Conservation (phyloP, 202 grass and related monocot species). For the Digitaria exilis region DNA sequence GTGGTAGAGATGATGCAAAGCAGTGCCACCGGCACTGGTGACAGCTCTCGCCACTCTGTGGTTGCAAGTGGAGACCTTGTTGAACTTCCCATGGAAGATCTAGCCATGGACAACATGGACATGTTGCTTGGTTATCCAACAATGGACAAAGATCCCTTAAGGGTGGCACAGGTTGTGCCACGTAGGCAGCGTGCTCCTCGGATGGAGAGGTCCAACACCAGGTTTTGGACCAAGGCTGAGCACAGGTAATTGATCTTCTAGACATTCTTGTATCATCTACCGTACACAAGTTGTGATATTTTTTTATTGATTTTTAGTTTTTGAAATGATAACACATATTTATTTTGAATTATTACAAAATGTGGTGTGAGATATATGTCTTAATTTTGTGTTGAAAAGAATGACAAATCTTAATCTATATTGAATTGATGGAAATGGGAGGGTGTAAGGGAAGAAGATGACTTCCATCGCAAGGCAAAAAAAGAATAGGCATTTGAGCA, state of each 20-base stretch:
- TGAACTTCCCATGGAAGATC: not conserved
- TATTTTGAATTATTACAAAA: not conserved
- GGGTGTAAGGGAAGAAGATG: not conserved
- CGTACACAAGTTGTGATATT: not conserved
- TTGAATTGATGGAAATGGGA: not conserved
- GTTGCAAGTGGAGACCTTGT: fast-evolving
- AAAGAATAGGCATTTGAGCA: not conserved
- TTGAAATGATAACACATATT: not conserved
- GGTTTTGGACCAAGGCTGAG: conserved; percentile 21
- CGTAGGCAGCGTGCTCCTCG: not conserved
- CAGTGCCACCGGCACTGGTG: not conserved
- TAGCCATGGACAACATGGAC: not conserved
- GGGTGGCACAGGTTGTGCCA: not conserved
- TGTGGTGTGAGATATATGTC: not conserved
- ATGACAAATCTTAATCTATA: too few relatives aligned
- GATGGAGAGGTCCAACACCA: not conserved
- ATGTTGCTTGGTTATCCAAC: not conserved
- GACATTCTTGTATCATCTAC: not conserved
- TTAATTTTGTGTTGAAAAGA: too few relatives aligned
- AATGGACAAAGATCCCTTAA: not conserved
- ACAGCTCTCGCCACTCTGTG: not conserved
- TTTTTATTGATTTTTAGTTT: not conserved
- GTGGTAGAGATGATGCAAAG: not conserved
- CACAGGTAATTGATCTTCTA: conserved; percentile 10
- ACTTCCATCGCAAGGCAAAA: not conserved